A percentile compares a stretch with the other conserved stretches of the same genome.
Evolutionary conservation across 1,284 basidiomycete genomes (phyloP).

Genomic region (Thecaphora thlaspeos): DNA sequence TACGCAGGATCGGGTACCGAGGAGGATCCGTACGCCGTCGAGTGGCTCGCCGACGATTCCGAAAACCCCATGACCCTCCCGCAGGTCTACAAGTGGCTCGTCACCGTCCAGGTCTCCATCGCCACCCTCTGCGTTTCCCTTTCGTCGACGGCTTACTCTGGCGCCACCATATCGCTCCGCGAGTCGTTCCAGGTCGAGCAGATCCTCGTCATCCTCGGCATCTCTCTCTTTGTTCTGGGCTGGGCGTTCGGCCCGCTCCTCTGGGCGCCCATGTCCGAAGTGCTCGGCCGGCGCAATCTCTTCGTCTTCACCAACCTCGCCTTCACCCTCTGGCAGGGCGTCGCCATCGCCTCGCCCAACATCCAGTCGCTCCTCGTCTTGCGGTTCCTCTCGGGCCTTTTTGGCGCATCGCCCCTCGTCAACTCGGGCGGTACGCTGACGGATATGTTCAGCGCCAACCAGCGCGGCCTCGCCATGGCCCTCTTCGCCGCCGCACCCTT

Average conservation of each 20-base stretch:
- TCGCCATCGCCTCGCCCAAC: conserved; percentile 67
- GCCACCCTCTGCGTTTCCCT: conserved; percentile 48
- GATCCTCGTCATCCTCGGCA: conserved; percentile 43
- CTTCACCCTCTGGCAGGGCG: conserved; percentile 70
- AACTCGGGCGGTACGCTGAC: conserved; percentile 64
- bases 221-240: conserved; percentile 72
- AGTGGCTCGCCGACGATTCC: conserved; percentile 35
- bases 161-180: conserved; percentile 34
- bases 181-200: conserved; percentile 28
- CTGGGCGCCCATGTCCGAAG: conserved; percentile 68
- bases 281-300: conserved; percentile 65
- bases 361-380: conserved; percentile 67
- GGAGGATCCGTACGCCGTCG: conserved; percentile 58
- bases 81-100: conserved; percentile 31
- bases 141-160: conserved; percentile 44
- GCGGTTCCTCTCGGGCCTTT: conserved; percentile 69
- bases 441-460: conserved; percentile 68
- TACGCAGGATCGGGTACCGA: conserved; percentile 59
- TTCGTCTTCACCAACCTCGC: conserved; percentile 66
- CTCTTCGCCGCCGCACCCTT: conserved; percentile 74
- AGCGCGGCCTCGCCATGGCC: conserved; percentile 71
- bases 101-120: conserved; percentile 44
- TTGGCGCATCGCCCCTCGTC: conserved; percentile 62
- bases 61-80: conserved; percentile 15
- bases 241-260: conserved; percentile 60